These are phyloP conservation scores for Euphorbia pulcherrima DNA, from an alignment of 345 rosid genomes.

Conservation along the genomic window DNA sequence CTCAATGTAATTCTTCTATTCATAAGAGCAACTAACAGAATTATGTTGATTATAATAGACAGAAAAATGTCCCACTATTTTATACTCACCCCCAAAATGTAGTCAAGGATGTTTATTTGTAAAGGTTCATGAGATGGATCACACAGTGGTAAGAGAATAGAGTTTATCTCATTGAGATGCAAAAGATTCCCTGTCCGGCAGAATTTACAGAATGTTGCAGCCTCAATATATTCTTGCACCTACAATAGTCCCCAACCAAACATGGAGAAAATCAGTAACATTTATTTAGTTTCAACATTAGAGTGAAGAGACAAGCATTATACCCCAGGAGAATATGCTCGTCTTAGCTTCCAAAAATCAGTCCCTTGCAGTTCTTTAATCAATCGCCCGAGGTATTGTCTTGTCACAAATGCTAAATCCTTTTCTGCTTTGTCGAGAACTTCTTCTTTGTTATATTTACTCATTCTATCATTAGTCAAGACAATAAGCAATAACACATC, in stretches of 20 bases:
- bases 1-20: not conserved
- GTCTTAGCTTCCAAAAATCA: slow-evolving; percentile 86
- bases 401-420: slow-evolving; percentile 59
- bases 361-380: slow-evolving; percentile 81
- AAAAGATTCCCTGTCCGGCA: slow-evolving; percentile 63
- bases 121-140: slow-evolving; percentile 70
- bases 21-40: not conserved
- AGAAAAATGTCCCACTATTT: not conserved
- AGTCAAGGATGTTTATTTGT: slow-evolving; percentile 88
- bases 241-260: slow-evolving; percentile 29
- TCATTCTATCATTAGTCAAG: slow-evolving; percentile 42
- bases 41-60: not conserved
- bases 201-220: slow-evolving; percentile 82
- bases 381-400: slow-evolving; percentile 56
- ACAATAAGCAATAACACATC: not conserved
- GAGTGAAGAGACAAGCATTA: slow-evolving; percentile 11
- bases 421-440: slow-evolving; percentile 79
- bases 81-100: slow-evolving; percentile 71
- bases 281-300: not conserved
- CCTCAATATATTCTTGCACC: slow-evolving; percentile 96
- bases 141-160: slow-evolving; percentile 50
- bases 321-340: slow-evolving; percentile 95
- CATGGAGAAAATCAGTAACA: slow-evolving; percentile 4
- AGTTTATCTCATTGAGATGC: slow-evolving; percentile 74
- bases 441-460: slow-evolving; percentile 65